Base-by-base conservation (phyloP, 495 filamentous ascomycete species). In the Podospora pseudocomata region DNA sequence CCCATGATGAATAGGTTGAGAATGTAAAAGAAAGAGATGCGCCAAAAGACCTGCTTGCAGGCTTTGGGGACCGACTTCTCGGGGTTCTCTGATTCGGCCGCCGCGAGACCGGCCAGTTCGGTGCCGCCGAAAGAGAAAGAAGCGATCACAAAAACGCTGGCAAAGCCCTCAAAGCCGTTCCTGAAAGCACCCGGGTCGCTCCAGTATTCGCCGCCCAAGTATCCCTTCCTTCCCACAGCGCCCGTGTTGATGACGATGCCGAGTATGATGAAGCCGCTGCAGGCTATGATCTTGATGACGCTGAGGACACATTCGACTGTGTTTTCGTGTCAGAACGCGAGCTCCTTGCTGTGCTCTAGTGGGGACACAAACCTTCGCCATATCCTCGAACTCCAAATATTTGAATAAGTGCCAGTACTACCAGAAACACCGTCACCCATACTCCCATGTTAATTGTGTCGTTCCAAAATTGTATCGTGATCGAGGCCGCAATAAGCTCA, bases 1-100 rank as follows among this genome's bases (percentile, higher is more conserved):
- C 88, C 88, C 30, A 90, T 75, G 63, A 90, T 76, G 75, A 88
- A 84, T 23, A 90, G 80, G 60, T 83, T 85, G 60, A 89, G 71
- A 59, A 89, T 78, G 79, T 96, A 96, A 83, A 97, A 96, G 80
- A 96, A 86, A 65, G 90, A 76, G 74, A 97, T 92, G 63, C 93
- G 90, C 83, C 91, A 94, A 78, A 96, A 94, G 65, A 92, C 91
- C 65, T 92, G 87, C 57, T 89, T 89, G 11, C 89, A 89, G 5
- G 93, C 93, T 67, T 85, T 84, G 62, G 92, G 92, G 65, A 97
- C 87, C 62, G 91, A 90, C 72, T 87, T 88, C 39, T 88, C 82
- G 2, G 93, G 93, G 68, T 91, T 91, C 26, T 85, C 86, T 67
- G 92, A 89, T 78, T 97, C 93, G 67, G 91, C 90, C 15, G 90